Evolutionary conservation across 129 eudicot species (phyloP), one percentile per base, ranked within the genome.

Genomic region (Flaveria sonorensis): DNA sequence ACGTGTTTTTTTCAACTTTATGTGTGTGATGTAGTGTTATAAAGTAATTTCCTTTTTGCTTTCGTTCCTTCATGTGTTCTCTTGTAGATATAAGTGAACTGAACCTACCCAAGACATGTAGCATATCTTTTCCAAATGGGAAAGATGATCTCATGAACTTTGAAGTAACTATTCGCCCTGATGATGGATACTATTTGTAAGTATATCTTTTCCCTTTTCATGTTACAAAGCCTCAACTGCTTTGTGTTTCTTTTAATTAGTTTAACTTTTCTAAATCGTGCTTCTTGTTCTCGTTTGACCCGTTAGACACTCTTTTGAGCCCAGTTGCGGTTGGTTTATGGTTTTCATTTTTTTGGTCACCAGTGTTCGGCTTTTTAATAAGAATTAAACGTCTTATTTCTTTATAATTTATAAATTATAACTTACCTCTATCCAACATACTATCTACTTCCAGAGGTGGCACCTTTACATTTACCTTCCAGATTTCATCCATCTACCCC

Each of bases 111-210:
- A 87, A 91, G 77, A 83, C 88, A 0, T 91, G 97, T 74, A 86
- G 77, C 85, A 89, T 89, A 63, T 71, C 90, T 26, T 91, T 91
- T 76, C 92, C 92, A 65, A 91, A 87, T 77, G 95, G 95, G 48
- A 91, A 85, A 80, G 97, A 91, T 70, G 97, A 91, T 30, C 97
- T 91, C 72, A 91, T 91, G 97, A 91, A 89, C 86, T 91, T 91
- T 79, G 97, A 91, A 85, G 97, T 91, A 66, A 85, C 97, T n/a
- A 91, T 91, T 73, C 89, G 92, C 75, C 97, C 97, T 70, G 95
- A 91, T 75, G 97, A 91, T 18, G 97, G 97, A 81, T 91, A 83
- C 84, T 91, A 91, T 70, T 28, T 85, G 97, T 91, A 68, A 88
- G 93, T 86, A 42, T 30, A 75, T 62, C 28, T 69, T 66, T 51